Evolutionary conservation across 192 early-diverging fungal genomes (phyloP), one percentile per base, ranked within the genome.

Genomic region (Funneliformis mosseae): DNA sequence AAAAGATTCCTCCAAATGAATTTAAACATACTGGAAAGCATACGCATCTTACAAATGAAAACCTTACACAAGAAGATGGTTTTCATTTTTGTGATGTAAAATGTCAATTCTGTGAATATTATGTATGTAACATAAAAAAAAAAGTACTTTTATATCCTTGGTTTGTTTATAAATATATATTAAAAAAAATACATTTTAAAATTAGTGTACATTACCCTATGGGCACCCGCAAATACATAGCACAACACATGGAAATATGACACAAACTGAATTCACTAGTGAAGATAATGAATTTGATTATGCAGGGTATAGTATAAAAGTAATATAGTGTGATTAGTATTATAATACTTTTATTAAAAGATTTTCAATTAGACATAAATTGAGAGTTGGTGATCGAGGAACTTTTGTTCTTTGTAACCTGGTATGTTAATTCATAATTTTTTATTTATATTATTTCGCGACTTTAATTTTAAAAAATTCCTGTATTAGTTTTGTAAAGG

Each of bases 1-100:
- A 46, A 23, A 81, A 48, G 27, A 81, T 81, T 33, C 80, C 80
- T n/a, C 74, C 80, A 18, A 55, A 76, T 48, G 28, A 38, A 18
- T 68, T 77, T 16, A 41, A 55, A 21, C 80, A 81, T 27, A 46
- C 48, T 0, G 80, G 80, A 66, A 76, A 74, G 0, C 79, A 80
- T 61, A 18, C 45, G 1, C 79, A 80, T 23, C 33, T 2, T 33
- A 3, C 33, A 33, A 33, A 3, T 3, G 33, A 33, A 0, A 3
- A 33, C 33, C 33, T 33, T 33, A 33, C 33, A 33, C 21, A 76
- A 5, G 74, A 60, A 25, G 28, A 18, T 41, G 64, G 33, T 16
- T 60, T 76, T 76, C 74, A 76, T 62, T 76, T 11, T 76, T 76
- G 74, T 39, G 39, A 76, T 43, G 18, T 18, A 18, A 23, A 76